Percentiles rank a stretch among this genome's conserved stretches.
These are phyloP conservation scores for Aspergillus mulundensis DNA, from an alignment of 495 filamentous ascomycete genomes.

Conservation along the genomic window DNA sequence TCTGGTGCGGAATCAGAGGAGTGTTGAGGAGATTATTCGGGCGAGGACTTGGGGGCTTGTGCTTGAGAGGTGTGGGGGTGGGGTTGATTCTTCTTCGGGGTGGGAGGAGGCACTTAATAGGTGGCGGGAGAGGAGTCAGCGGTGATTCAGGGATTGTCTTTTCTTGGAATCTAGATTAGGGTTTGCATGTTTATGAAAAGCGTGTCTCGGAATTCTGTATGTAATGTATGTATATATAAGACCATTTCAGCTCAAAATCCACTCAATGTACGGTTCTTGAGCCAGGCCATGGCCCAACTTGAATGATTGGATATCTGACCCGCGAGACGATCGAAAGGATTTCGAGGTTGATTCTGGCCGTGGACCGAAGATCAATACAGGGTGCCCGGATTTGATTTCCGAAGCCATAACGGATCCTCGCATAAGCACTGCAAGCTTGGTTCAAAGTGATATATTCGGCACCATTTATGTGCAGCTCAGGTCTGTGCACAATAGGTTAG, in stretches of 20 bases:
- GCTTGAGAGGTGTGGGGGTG: slow-evolving; percentile 68
- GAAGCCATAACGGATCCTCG: neutral
- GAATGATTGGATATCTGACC: no score
- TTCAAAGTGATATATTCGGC: neutral
- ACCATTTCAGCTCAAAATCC: neutral
- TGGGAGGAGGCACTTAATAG: slow-evolving; percentile 63
- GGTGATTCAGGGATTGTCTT: neutral
- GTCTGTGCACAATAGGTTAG: neutral
- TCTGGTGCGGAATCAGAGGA: slow-evolving; percentile 76
- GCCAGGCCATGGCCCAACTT: no score
- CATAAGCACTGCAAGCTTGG: neutral
- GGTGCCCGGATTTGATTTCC: neutral
- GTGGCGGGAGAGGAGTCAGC: slow-evolving; percentile 49
- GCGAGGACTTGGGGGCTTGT: slow-evolving; percentile 78
- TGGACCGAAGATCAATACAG: no score
- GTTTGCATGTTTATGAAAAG: neutral
- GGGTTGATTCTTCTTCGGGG: slow-evolving; percentile 26
- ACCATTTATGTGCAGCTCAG: neutral
- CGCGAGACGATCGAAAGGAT: no score
- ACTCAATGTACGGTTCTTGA: neutral
- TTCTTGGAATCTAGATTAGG: neutral
- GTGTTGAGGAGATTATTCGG: slow-evolving; percentile 84
- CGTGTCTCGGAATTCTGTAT: neutral
- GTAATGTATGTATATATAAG: slow-evolving; percentile 1
- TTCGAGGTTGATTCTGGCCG: no score